Evolutionary conservation across 331 rosid genomes (phyloP).

Genomic region (Malus hybrid): DNA sequence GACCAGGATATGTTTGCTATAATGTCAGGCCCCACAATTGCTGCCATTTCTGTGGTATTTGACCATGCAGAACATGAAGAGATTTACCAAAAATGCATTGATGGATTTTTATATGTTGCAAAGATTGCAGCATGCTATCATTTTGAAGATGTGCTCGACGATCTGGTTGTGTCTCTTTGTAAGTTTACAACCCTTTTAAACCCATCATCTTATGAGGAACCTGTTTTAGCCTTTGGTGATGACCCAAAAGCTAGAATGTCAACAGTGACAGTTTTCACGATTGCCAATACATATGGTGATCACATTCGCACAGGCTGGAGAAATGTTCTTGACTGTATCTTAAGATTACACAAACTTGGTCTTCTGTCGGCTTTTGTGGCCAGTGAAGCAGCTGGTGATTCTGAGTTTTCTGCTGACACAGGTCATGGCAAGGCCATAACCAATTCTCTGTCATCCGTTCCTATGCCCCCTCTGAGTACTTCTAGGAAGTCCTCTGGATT

Average conservation of each 20-base stretch:
- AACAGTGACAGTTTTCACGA: constrained; percentile 79
- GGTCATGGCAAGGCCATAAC: constrained; percentile 50
- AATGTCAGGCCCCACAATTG: constrained; percentile 88
- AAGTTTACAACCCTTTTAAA: constrained; percentile 76
- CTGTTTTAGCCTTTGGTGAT: constrained; percentile 80
- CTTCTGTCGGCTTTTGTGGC: constrained; percentile 86
- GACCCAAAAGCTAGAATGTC: constrained; percentile 93
- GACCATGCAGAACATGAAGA: constrained; percentile 88
- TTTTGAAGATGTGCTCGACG: constrained; percentile 86
- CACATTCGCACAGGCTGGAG: constrained; percentile 86
- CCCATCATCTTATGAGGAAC: constrained; percentile 70
- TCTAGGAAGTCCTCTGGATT: constrained; percentile 80
- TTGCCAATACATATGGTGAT: constrained; percentile 84
- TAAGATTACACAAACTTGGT: constrained; percentile 81
- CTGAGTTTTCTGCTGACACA: constrained; percentile 61
- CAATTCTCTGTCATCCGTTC: constrained; percentile 57
- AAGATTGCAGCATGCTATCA: constrained; percentile 84
- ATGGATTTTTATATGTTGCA: constrained; percentile 90
- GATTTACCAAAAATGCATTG: constrained; percentile 78
- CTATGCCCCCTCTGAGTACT: constrained; percentile 48
- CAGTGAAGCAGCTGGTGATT: constrained; percentile 85
- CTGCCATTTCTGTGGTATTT: constrained; percentile 91
- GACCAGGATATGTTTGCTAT: constrained; percentile 90
- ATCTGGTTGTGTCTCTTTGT: constrained; percentile 91
- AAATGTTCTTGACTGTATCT: constrained; percentile 79